Evolutionary conservation across 2,329 filamentous ascomycete genomes (phyloP).

Genomic region (Sporothrix curviconia): DNA sequence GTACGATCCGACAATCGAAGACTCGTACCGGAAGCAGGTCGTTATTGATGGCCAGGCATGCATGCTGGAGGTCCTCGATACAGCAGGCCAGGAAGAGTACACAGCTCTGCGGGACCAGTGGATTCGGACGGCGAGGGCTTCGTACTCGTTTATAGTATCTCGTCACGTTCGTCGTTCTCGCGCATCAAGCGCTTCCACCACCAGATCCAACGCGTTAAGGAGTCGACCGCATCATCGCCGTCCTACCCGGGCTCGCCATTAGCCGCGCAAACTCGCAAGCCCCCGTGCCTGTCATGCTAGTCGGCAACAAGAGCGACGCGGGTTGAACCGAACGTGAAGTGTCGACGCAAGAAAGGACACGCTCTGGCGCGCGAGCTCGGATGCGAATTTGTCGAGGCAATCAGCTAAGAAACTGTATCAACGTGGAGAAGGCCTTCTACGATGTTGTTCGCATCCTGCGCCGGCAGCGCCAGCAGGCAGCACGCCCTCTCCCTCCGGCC

Average conservation of each 20-base stretch:
- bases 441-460: slow-evolving; percentile 90
- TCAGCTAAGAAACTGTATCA: slow-evolving; percentile 97
- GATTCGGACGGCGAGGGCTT: slow-evolving; percentile 98
- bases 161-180: slow-evolving; percentile 87
- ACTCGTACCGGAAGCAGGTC: slow-evolving; percentile 81
- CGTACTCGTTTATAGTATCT: slow-evolving; percentile 96
- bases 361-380: slow-evolving; percentile 85
- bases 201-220: slow-evolving; percentile 95
- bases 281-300: slow-evolving; percentile 91
- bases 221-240: slow-evolving; percentile 71
- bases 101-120: slow-evolving; percentile 94
- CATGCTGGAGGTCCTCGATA: slow-evolving; percentile 97
- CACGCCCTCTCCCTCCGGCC: slow-evolving; percentile 19
- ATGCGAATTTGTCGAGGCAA: slow-evolving; percentile 93
- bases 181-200: slow-evolving; percentile 94
- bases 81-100: slow-evolving; percentile 97
- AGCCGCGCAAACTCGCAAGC: slow-evolving; percentile 52
- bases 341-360: slow-evolving; percentile 89
- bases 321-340: slow-evolving; percentile 94
- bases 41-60: slow-evolving; percentile 92
- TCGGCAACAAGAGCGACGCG: slow-evolving; percentile 98
- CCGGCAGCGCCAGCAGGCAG: slow-evolving; percentile 37
- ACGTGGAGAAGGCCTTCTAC: slow-evolving; percentile 97
- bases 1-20: slow-evolving; percentile 85
- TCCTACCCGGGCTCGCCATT: slow-evolving; percentile 72